Percentiles rank a stretch among this genome's conserved stretches.
Evolutionary conservation across 202 grass and related monocot genomes (phyloP).

Genomic region (Sporobolus alterniflorus): DNA sequence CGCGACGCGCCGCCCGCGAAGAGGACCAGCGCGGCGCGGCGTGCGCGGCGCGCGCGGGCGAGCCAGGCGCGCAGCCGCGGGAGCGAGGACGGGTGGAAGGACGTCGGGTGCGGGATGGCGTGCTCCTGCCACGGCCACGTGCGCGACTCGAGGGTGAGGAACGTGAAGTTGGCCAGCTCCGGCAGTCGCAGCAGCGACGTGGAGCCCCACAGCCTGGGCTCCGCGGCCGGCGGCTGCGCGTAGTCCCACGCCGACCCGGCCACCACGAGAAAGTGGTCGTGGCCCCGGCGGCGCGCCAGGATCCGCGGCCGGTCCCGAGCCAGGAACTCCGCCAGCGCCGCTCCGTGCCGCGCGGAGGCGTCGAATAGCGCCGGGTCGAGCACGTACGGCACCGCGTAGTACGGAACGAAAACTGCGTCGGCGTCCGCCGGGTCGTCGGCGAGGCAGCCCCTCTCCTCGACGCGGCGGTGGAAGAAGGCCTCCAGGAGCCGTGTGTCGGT

Average conservation of each 20-base stretch:
- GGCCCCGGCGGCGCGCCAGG: slow-evolving; percentile 44
- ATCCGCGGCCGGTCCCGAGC: slow-evolving; percentile 39
- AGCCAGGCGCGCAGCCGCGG: slow-evolving; percentile 16
- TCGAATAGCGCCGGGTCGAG: slow-evolving; percentile 40
- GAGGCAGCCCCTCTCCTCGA: slow-evolving; percentile 56
- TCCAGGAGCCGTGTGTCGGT: slow-evolving; percentile 50
- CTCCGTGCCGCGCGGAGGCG: slow-evolving; percentile 31
- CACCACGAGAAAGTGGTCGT: slow-evolving; percentile 70
- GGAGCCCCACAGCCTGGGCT: slow-evolving; percentile 32
- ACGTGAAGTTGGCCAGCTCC: slow-evolving; percentile 54
- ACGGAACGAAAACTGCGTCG: slow-evolving; percentile 62
- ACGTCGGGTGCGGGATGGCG: slow-evolving; percentile 46
- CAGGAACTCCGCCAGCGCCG: slow-evolving; percentile 36
- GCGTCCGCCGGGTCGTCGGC: slow-evolving; percentile 32
- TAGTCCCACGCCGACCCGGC: slow-evolving; percentile 63
- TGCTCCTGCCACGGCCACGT: slow-evolving; percentile 49
- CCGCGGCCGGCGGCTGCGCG: slow-evolving; percentile 17
- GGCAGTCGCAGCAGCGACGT: slow-evolving; percentile 54
- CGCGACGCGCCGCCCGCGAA: slow-evolving; percentile 19
- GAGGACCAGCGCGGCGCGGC: slow-evolving; percentile 35
- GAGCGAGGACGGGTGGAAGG: slow-evolving; percentile 52
- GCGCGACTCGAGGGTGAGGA: slow-evolving; percentile 53
- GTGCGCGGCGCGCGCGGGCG: slow-evolving; percentile 1
- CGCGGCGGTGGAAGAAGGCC: slow-evolving; percentile 62
- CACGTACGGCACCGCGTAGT: slow-evolving; percentile 51